Conservation (phyloP, 495 filamentous ascomycete species). For the Beverwykella pulmonaria region DNA sequence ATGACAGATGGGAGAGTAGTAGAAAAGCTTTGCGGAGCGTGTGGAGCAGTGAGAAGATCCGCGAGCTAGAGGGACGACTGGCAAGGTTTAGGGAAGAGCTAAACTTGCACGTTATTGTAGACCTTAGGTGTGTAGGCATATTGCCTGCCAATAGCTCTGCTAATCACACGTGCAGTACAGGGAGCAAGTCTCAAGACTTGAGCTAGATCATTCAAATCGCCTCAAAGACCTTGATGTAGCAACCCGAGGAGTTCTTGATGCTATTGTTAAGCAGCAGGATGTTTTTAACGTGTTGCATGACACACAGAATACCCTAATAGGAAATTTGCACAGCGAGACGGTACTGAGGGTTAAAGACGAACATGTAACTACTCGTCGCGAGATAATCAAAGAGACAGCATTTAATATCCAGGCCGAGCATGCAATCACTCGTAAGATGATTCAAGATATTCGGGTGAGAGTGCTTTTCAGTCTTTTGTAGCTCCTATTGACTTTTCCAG, state of each 20-base stretch:
- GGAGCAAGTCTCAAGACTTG: conserved; percentile 5
- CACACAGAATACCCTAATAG: conserved; percentile 6
- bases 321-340: conserved; percentile 7
- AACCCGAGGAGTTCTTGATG: conserved; percentile 5
- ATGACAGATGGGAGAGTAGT: not conserved
- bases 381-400: conserved; percentile 17
- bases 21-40: conserved; percentile 1
- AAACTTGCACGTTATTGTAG: conserved; percentile 14
- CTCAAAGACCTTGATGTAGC: conserved; percentile 2
- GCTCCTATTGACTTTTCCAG: conserved; percentile 5
- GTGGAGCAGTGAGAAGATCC: conserved; percentile 18
- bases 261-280: conserved; percentile 18
- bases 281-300: conserved; percentile 6
- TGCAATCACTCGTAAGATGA: conserved; percentile 12
- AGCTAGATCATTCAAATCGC: not conserved
- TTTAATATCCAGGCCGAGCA: conserved; percentile 16
- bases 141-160: not conserved
- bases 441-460: conserved; percentile 18
- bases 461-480: conserved; percentile 3
- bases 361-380: conserved; percentile 7
- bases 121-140: conserved; percentile 14
- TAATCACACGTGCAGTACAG: conserved; percentile 7
- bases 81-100: conserved; percentile 20
- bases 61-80: conserved; percentile 15
- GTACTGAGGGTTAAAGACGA: conserved; percentile 12